These are phyloP conservation scores for Vigna trinervia DNA, from an alignment of 306 rosid genomes.

Conservation along the genomic window DNA sequence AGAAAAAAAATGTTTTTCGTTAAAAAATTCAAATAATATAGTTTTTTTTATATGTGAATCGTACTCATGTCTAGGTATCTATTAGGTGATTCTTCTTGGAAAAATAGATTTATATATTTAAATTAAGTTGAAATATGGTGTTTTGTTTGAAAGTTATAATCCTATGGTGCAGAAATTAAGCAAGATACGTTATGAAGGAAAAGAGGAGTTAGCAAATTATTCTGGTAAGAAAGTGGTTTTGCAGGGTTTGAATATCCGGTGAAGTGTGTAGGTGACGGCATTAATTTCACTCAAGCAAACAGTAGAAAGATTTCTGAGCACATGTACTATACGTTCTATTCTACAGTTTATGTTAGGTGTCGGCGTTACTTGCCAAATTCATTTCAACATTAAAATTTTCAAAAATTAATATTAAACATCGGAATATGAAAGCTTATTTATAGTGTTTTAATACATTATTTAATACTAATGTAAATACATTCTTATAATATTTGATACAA, in stretches of 20 bases:
- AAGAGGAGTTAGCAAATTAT: conserved; percentile 5
- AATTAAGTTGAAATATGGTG: too few relatives aligned
- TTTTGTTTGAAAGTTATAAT: neutral
- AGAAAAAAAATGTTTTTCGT: too few relatives aligned
- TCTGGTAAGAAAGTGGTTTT: conserved; percentile 22
- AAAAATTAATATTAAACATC: too few relatives aligned
- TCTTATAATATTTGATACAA: too few relatives aligned
- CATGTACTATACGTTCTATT: neutral
- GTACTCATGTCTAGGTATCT: too few relatives aligned
- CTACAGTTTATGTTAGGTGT: conserved; percentile 8
- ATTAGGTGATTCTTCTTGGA: too few relatives aligned
- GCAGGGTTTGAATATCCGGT: conserved; percentile 38
- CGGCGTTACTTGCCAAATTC: conserved; percentile 4
- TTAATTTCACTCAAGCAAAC: conserved; percentile 35
- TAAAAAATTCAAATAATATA: too few relatives aligned
- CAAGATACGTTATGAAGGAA: neutral
- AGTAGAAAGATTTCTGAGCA: neutral
- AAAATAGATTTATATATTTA: too few relatives aligned
- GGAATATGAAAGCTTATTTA: too few relatives aligned
- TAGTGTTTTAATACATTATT: too few relatives aligned
- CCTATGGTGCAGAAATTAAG: neutral
- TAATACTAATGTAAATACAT: too few relatives aligned
- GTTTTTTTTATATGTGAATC: too few relatives aligned
- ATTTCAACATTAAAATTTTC: neutral
- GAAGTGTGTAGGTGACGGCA: conserved; percentile 29